These are phyloP conservation scores for Ceratocystis cubensis DNA, from an alignment of 2,329 filamentous ascomycete genomes.

Conservation along the genomic window DNA sequence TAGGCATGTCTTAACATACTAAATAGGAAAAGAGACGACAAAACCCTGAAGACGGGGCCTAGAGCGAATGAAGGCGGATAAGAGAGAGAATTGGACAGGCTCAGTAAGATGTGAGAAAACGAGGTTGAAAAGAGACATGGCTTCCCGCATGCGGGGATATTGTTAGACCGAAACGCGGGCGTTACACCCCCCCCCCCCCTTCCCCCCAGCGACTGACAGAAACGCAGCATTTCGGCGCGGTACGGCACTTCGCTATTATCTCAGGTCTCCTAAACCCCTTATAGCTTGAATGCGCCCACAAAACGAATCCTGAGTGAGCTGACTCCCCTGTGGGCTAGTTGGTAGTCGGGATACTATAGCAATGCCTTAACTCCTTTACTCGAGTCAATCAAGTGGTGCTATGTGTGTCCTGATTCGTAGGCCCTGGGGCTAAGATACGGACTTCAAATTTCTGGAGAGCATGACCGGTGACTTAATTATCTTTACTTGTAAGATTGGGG, in stretches of 20 bases:
- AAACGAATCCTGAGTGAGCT: background rate
- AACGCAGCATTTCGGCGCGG: slow-evolving; percentile 6
- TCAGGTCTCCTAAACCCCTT: background rate
- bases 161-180: background rate
- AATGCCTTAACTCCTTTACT: background rate
- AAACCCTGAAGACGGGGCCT: background rate
- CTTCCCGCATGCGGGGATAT: background rate
- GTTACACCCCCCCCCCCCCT: background rate
- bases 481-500: background rate
- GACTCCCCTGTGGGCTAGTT: background rate
- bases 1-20: background rate
- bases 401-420: background rate
- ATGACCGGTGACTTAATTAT: background rate
- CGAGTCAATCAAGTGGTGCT: background rate
- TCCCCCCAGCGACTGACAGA: background rate
- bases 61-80: background rate
- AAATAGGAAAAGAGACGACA: background rate
- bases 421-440: background rate
- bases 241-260: slow-evolving; percentile 6
- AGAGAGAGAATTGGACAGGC: no score
- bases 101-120: background rate
- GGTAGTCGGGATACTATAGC: background rate
- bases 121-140: background rate
- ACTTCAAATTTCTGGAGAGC: background rate
- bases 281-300: background rate